phyloP scores from a whole-genome alignment of 352 stramenopile species.

The Globisporangium splendens region DNA sequence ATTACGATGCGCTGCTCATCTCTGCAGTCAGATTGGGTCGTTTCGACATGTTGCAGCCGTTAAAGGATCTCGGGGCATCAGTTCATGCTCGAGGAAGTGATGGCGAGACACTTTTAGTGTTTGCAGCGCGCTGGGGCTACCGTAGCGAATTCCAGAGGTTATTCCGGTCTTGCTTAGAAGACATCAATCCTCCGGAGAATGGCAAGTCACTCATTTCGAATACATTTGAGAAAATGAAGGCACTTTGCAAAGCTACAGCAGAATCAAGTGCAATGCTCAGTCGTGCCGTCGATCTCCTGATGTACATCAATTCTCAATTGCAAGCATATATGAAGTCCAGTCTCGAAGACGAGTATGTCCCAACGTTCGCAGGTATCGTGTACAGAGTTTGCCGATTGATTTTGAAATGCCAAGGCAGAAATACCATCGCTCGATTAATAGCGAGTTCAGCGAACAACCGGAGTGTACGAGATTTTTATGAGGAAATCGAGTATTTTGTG shows the following conservation, averaged over 20 bases:
- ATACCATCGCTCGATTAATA: constrained; percentile 2
- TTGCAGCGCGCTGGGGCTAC: background rate
- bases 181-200: background rate
- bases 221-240: background rate
- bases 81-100: background rate
- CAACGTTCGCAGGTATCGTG: constrained; percentile 1
- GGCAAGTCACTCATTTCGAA: background rate
- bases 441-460: background rate
- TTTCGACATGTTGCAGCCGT: background rate
- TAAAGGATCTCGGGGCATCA: background rate
- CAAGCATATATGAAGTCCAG: background rate
- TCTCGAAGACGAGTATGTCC: too few species aligned
- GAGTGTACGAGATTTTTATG: constrained; percentile 2
- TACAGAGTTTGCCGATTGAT: constrained; percentile 2
- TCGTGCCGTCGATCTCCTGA: background rate
- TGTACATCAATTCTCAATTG: background rate
- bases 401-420: background rate
- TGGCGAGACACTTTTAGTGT: constrained; percentile 4
- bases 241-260: background rate
- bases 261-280: background rate
- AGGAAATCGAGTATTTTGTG: constrained; percentile 7
- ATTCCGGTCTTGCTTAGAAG: background rate
- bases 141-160: background rate
- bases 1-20: background rate
- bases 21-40: background rate